A percentile compares a stretch with the other conserved stretches of the same genome.
These are phyloP conservation scores for Climacium dendroides DNA, from an alignment of 225 moss, liverwort and hornwort genomes.

Conservation along the genomic window DNA sequence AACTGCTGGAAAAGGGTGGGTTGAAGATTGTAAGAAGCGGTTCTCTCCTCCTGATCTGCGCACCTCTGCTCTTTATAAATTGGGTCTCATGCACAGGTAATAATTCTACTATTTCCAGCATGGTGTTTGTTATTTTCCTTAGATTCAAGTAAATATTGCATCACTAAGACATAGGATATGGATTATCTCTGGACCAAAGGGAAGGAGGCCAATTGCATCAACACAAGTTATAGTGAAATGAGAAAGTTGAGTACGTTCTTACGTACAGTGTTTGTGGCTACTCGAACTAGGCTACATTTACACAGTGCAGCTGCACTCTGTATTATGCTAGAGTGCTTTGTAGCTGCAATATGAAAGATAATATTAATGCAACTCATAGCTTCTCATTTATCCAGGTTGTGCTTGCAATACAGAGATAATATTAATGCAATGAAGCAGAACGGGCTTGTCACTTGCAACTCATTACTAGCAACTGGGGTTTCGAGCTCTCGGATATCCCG, in stretches of 20 bases:
- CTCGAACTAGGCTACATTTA: not conserved
- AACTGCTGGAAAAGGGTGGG: not conserved
- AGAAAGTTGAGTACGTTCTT: not conserved
- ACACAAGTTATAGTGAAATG: not conserved
- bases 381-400: not conserved
- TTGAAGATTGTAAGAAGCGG: not conserved
- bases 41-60: conserved; percentile 11
- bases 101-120: not conserved
- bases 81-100: conserved; percentile 7
- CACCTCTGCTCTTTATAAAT: not conserved
- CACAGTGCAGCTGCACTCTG: not conserved
- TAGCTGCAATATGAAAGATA: not conserved
- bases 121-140: not conserved
- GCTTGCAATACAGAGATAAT: conserved; percentile 19
- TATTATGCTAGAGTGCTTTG: not conserved
- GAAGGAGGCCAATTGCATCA: not conserved
- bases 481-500: conserved; percentile 22
- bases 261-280: not conserved
- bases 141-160: not conserved
- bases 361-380: not conserved
- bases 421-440: conserved; percentile 31
- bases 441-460: conserved; percentile 25
- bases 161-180: not conserved
- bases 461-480: conserved; percentile 24
- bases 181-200: not conserved